Evolutionary conservation across 768 basidiomycete species (phyloP), one percentile per base, ranked within the genome.

Genomic region (Antrodiella citrinella): DNA sequence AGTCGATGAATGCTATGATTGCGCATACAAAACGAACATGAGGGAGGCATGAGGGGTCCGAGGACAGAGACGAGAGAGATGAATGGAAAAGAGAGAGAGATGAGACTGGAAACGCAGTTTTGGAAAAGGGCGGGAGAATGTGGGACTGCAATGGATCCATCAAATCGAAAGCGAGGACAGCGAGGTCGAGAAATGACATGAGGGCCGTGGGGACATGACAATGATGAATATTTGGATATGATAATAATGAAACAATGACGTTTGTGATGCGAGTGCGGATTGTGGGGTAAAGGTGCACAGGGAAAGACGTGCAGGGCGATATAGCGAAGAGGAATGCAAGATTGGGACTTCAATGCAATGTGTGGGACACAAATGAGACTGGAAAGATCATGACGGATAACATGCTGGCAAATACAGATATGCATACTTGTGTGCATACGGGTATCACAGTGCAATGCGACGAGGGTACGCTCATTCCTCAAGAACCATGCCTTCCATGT

Each of bases 401-500:
- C 62, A 44, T 26, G 47, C 66, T 67, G 35, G 12, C 49, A 24
- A 19, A 18, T 2, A 50, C 11, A 46, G 13, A 52, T 35, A 43
- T 43, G 41, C n/a, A 43, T 43, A 22, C n/a, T n/a, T n/a, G n/a
- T 7, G 41, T 5, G 21, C 41, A 43, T 43, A 43, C 45, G 18
- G 45, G 22, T 26, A 47, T 26, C 45, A n/a, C 11, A 23, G 30
- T 18, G 38, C 38, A 38, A 24, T 7, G 35, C 18, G 39, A 43
- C 41, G 41, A 43, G 18, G 49, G 44, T 48, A 49, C 4, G 25
- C 58, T 69, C 57, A 74, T 59, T 71, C 71, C 56, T 69, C 69
- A 52, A 76, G 65, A 53, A 71, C 65, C 74, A 77, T 77, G 44
- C 64, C 65, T 58, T 75, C 74, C 23, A 65, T 59, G 41, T 60